A percentile compares a stretch with the other conserved stretches of the same genome.
Conservation (phyloP, 441 rosid genomes). For the Oxalis stricta region DNA sequence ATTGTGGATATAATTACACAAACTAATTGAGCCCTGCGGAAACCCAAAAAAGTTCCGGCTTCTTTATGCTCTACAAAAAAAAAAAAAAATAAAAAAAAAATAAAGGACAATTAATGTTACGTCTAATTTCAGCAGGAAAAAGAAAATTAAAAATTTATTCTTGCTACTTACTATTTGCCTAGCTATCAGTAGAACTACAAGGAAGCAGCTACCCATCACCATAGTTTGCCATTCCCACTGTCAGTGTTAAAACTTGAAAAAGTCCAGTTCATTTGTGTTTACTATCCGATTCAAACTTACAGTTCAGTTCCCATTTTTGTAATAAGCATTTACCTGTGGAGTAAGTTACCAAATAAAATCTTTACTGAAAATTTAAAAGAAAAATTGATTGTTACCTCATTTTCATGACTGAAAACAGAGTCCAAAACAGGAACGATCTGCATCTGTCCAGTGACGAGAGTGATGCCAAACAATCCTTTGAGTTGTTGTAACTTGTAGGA, state of each 20-base stretch:
- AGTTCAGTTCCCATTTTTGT: no score
- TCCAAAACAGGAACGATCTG: conserved; percentile 12
- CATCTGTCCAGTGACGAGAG: conserved; percentile 5
- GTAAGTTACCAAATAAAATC: no score
- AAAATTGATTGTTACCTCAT: conserved; percentile 10
- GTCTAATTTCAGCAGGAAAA: not conserved
- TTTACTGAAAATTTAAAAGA: no score
- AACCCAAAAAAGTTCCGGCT: conserved; percentile 14
- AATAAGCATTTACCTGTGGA: not conserved
- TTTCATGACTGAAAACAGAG: conserved; percentile 4
- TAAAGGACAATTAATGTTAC: not conserved
- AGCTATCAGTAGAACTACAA: conserved; percentile 11
- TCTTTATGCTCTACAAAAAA: not conserved
- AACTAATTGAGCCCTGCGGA: conserved; percentile 14
- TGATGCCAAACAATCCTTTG: conserved; percentile 15
- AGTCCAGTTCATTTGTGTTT: not conserved
- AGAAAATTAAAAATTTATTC: not conserved
- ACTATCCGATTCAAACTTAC: not conserved
- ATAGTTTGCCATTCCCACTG: conserved; percentile 22
- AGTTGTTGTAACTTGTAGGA: conserved; percentile 16
- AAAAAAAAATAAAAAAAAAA: not conserved
- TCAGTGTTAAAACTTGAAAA: not conserved
- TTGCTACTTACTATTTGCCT: conserved; percentile 12
- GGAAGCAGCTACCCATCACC: conserved; percentile 11
- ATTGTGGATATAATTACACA: conserved; percentile 17